Evolutionary conservation across 148 eudicot species (phyloP).

Genomic region (Simmondsia chinensis): DNA sequence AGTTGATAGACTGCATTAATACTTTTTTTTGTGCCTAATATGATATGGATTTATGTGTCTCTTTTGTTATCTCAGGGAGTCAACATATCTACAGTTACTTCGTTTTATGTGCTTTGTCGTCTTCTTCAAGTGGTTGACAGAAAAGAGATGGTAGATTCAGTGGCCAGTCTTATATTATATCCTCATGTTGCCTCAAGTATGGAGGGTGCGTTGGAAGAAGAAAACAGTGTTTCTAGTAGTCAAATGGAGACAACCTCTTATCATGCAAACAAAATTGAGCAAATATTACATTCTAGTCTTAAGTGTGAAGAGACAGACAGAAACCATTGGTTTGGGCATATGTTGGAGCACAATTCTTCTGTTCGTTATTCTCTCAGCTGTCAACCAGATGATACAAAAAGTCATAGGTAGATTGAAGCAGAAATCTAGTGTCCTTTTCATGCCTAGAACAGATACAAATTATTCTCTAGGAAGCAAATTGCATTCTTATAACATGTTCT

Average conservation of each 20-base stretch:
- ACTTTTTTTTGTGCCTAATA: no score
- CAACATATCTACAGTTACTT: constrained; percentile 27
- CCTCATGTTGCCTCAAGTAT: constrained; percentile 19
- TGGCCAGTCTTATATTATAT: constrained; percentile 40
- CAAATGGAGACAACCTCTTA: constrained; percentile 12
- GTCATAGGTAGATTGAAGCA: constrained; percentile 21
- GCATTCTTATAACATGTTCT: background rate
- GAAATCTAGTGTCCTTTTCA: no score
- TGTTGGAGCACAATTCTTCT: constrained; percentile 15
- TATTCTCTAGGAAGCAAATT: constrained; percentile 1
- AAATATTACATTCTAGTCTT: constrained; percentile 9
- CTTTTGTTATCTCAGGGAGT: constrained; percentile 24
- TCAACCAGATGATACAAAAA: constrained; percentile 13
- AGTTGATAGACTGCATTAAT: no score
- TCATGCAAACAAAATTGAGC: constrained; percentile 13
- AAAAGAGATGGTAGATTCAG: constrained; percentile 29
- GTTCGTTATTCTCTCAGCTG: constrained; percentile 11
- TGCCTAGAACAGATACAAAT: no score
- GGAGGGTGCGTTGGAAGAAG: constrained; percentile 11
- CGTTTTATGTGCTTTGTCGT: constrained; percentile 27
- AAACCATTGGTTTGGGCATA: constrained; percentile 15
- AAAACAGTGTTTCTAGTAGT: constrained; percentile 3
- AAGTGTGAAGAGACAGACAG: constrained; percentile 13
- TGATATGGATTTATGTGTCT: no score
- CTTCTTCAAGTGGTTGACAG: constrained; percentile 43